Conservation (phyloP, 1,139 yeast species). For the Candida dubliniensis region DNA sequence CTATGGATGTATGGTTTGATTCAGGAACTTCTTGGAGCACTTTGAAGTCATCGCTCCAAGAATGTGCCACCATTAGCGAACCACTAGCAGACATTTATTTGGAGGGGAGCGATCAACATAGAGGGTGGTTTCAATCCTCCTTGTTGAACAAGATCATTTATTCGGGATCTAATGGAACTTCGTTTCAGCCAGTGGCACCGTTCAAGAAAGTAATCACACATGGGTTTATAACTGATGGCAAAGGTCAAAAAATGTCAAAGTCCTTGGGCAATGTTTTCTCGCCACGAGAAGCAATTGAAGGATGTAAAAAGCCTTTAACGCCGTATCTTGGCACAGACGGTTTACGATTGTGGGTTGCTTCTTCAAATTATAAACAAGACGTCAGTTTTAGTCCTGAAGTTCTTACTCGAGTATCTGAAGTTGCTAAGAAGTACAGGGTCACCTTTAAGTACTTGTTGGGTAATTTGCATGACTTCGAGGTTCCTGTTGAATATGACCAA, state of each 20-base stretch:
- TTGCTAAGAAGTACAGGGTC: conserved; percentile 76
- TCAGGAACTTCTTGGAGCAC: conserved; percentile 93
- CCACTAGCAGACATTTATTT: conserved; percentile 74
- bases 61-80: conserved; percentile 27
- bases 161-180: conserved; percentile 31
- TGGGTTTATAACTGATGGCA: conserved; percentile 87
- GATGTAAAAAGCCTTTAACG: conserved; percentile 53
- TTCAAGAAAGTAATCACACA: conserved; percentile 80
- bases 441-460: conserved; percentile 83
- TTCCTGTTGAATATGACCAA: conserved; percentile 30
- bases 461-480: conserved; percentile 49
- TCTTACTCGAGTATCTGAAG: conserved; percentile 73
- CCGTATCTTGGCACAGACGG: conserved; percentile 92
- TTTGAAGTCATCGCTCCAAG: conserved; percentile 28
- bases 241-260: conserved; percentile 91
- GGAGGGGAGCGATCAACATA: conserved; percentile 96
- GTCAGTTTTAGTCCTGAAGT: conserved; percentile 73
- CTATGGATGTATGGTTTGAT: conserved; percentile 99
- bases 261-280: conserved; percentile 80
- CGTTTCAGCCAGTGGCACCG: conserved; percentile 59
- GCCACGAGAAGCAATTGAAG: conserved; percentile 68
- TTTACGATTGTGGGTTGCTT: conserved; percentile 86
- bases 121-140: conserved; percentile 99
- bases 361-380: conserved; percentile 81
- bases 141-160: conserved; percentile 72